These are phyloP conservation scores for Umbilicaria muhlenbergii DNA, from an alignment of 495 filamentous ascomycete genomes.

Conservation along the genomic window DNA sequence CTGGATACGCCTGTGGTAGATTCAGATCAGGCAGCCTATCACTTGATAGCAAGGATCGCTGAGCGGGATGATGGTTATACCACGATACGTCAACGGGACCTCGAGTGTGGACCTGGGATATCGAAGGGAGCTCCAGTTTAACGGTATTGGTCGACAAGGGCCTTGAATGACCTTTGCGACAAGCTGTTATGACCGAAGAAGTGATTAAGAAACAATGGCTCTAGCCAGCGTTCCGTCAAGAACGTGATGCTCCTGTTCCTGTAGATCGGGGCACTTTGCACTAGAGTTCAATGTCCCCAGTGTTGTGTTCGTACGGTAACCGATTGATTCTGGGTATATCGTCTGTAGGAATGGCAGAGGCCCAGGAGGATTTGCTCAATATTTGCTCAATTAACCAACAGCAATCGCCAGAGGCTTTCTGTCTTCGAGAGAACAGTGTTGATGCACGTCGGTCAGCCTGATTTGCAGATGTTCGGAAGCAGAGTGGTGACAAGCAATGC, in stretches of 20 bases:
- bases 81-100: constrained; percentile 65
- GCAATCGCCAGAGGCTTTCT: constrained; percentile 5
- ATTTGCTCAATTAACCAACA: constrained; percentile 9
- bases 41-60: constrained; percentile 51
- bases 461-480: too few species aligned
- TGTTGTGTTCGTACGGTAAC: too few species aligned
- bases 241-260: too few species aligned
- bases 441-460: too few species aligned
- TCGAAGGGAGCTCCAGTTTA: constrained; percentile 97
- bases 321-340: too few species aligned
- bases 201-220: background rate
- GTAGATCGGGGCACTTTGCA: too few species aligned
- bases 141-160: constrained; percentile 46
- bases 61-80: constrained; percentile 56
- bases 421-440: constrained; percentile 11
- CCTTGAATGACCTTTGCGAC: constrained; percentile 19
- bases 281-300: too few species aligned
- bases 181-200: background rate
- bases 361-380: background rate
- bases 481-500: constrained; percentile 11
- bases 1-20: constrained; percentile 45
- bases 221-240: background rate
- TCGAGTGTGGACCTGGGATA: constrained; percentile 81
- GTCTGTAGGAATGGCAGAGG: too few species aligned
- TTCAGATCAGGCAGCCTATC: constrained; percentile 68